Conservation (phyloP, 2,329 filamentous ascomycete species). For the Pseudocercospora fuligena region DNA sequence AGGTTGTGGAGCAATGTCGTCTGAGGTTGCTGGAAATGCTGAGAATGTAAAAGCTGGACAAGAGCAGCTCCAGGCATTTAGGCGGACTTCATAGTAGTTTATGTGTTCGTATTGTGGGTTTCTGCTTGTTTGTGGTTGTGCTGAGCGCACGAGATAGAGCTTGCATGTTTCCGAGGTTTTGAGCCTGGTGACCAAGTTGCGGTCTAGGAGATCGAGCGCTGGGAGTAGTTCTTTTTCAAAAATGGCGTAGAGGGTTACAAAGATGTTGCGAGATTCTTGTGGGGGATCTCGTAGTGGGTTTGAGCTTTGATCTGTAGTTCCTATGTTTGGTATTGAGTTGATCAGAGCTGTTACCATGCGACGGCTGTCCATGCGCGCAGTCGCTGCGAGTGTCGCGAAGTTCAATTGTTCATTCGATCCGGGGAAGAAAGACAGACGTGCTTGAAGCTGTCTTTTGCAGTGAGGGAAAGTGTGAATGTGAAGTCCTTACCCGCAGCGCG, state of each 20-base stretch:
- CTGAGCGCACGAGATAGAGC: constrained; percentile 68
- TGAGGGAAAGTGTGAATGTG: not conserved
- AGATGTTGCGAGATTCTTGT: constrained; percentile 47
- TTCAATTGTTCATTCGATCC: not conserved
- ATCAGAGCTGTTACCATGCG: constrained; percentile 37
- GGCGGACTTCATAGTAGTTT: constrained; percentile 76
- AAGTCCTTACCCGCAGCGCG: not conserved
- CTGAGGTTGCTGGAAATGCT: constrained; percentile 58
- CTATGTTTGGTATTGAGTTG: constrained; percentile 34
- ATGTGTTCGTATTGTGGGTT: constrained; percentile 34
- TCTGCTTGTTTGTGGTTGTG: constrained; percentile 41
- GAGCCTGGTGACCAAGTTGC: constrained; percentile 68
- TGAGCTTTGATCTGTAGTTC: constrained; percentile 34
- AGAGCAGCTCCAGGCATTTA: constrained; percentile 82
- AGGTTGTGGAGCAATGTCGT: not conserved
- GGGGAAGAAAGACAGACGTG: not conserved
- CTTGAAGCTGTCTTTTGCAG: not conserved
- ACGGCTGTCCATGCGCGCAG: constrained; percentile 18
- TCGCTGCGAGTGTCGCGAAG: not conserved
- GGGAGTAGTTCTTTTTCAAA: constrained; percentile 82
- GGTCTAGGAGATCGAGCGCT: constrained; percentile 85
- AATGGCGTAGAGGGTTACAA: constrained; percentile 83
- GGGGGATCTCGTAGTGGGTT: constrained; percentile 49
- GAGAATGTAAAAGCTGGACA: constrained; percentile 83
- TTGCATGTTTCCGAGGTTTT: not conserved